phyloP scores from a whole-genome alignment of 2,329 filamentous ascomycete genomes.

The Paecilomyces niveus region DNA sequence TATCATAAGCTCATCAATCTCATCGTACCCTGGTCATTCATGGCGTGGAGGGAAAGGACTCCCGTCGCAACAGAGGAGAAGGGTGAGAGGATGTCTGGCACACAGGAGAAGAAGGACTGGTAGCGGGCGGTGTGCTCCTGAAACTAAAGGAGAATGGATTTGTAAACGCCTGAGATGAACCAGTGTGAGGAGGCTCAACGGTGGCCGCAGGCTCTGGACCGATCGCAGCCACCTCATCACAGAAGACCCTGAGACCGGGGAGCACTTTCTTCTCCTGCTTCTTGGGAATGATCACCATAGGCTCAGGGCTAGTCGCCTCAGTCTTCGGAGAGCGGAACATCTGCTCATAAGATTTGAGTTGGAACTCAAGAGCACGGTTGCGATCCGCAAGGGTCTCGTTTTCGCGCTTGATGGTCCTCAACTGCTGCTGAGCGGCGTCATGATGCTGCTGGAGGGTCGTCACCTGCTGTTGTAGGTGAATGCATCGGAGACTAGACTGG shows the following conservation, averaged over 20 bases:
- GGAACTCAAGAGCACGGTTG: slow-evolving; percentile 29
- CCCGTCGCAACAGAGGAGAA: slow-evolving; percentile 19
- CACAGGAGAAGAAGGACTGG: slow-evolving; percentile 28
- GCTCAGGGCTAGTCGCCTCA: slow-evolving; percentile 20
- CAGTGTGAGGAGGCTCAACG: slow-evolving; percentile 15
- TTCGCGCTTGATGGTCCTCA: slow-evolving; percentile 27
- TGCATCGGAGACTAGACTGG: slow-evolving; percentile 31
- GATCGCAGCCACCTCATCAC: slow-evolving; percentile 23
- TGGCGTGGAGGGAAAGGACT: slow-evolving; percentile 20
- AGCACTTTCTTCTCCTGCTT: slow-evolving; percentile 25
- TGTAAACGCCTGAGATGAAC: slow-evolving; percentile 21
- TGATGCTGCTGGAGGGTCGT: slow-evolving; percentile 30
- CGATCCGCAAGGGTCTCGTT: slow-evolving; percentile 27
- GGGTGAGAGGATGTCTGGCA: slow-evolving; percentile 22
- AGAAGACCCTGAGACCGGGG: slow-evolving; percentile 29
- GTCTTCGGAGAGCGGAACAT: slow-evolving; percentile 31
- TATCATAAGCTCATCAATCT: not conserved
- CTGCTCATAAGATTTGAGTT: slow-evolving; percentile 31
- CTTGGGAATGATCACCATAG: slow-evolving; percentile 19
- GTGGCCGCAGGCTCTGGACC: slow-evolving; percentile 15
- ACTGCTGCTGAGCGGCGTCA: slow-evolving; percentile 25
- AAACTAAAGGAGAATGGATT: slow-evolving; percentile 16
- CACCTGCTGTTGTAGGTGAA: slow-evolving; percentile 31
- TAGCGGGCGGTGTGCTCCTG: slow-evolving; percentile 25
- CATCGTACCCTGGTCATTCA: slow-evolving; percentile 1